Base-by-base conservation (phyloP, 2,329 filamentous ascomycete species). In the Microcera coccophila region DNA sequence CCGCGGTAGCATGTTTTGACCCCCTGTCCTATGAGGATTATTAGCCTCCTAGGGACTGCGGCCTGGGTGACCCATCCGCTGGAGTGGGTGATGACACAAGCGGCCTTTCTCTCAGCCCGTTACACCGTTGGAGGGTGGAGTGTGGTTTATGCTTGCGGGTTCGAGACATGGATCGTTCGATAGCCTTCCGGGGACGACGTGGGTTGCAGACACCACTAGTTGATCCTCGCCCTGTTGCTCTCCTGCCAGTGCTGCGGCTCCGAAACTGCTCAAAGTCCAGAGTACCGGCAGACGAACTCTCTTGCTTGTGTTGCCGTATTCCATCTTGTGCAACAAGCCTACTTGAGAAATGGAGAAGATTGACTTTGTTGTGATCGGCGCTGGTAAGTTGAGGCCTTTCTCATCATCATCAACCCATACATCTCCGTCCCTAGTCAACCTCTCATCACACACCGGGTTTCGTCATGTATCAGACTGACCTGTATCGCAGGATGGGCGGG, bases 281-380 rank as follows among this genome's bases (percentile, higher is more conserved):
- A 7, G 22, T 26, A 26, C 22, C 22, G 22, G 7, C 7, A 12
- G 7, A 26, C 22, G 12, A 12, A 26, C 7, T 7, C 12, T 26
- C 7, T 12, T 26, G 7, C 22, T 26, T 26, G 22, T 12, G 28
- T 42, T 38, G n/a, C 9, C 19, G 11, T 33, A 35, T 17, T 17
- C 32, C 14, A 15, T 34, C 17, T 11, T 9, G 26, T 15, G 15
- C 38, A 40, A 10, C 44, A 29, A 33, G 19, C 19, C 26, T 19
- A 4, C 17, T 17, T 15, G n/a, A 19, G 33, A 19, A 16, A 71
- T 73, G 65, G 72, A 76, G 47, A 61, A 59, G 14, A 48, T 73
- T 11, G 72, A 76, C 41, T 68, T 71, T 31, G 70, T 70, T n/a
- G 65, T 76, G 14, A 63, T 76, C 36, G 74, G 74, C 40, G 75